A percentile compares a stretch with the other conserved stretches of the same genome.
Conservation (phyloP, 2,329 filamentous ascomycete species). For the Huntiella savannae region DNA sequence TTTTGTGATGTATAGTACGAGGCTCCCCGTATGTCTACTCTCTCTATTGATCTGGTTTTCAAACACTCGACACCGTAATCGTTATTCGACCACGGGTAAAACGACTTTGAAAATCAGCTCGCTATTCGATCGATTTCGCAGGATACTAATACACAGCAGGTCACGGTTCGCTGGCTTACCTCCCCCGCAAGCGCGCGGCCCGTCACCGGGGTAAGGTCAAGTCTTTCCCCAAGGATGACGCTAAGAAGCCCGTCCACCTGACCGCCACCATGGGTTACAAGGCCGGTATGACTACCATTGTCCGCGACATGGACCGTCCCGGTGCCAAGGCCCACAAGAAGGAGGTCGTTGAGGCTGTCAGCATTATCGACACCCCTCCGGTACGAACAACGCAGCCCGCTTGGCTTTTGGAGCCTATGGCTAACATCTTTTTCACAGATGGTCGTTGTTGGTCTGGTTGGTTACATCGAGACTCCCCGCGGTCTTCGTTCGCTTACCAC, state of each 20-base stretch:
- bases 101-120: no score
- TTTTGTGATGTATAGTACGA: constrained; percentile 28
- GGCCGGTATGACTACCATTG: constrained; percentile 99
- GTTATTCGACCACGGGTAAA: not conserved
- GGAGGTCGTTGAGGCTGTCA: constrained; percentile 79
- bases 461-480: constrained; percentile 99
- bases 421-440: constrained; percentile 60
- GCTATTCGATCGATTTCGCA: not conserved
- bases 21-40: constrained; percentile 51
- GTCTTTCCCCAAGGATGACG: constrained; percentile 99
- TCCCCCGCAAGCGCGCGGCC: constrained; percentile 81
- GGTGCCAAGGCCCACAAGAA: constrained; percentile 99
- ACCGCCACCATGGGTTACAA: constrained; percentile 99
- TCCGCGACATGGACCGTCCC: constrained; percentile 96
- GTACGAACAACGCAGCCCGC: constrained; percentile 77
- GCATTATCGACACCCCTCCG: constrained; percentile 81
- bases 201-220: constrained; percentile 96
- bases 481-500: constrained; percentile 98
- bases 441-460: constrained; percentile 98
- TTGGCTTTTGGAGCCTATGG: constrained; percentile 52
- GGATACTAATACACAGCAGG: constrained; percentile 7
- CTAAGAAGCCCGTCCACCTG: constrained; percentile 98
- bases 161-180: constrained; percentile 80
- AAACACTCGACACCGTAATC: not conserved
- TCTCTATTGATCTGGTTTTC: not conserved